Evolutionary conservation across 805 yeast species (phyloP), one percentile per base, ranked within the genome.

Genomic region (Yarrowia sp.): DNA sequence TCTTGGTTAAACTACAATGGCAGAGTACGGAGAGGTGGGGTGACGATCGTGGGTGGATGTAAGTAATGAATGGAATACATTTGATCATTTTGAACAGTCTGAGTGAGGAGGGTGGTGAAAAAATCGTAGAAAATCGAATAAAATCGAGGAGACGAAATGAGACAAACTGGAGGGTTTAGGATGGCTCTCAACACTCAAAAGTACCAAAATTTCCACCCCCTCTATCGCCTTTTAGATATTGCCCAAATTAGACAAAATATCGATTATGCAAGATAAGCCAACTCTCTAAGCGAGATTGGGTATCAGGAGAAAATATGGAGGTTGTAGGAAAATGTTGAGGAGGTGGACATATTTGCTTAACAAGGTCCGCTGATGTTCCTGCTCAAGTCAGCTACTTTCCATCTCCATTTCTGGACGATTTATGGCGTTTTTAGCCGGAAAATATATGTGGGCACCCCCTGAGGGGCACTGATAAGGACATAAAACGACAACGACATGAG

Each of bases 221-320:
- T 41, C 43, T 2, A 41, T 12, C 43, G 1, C 8, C n/a, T 41
- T 41, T 16, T 32, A 12, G 12, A n/a, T n/a, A 49, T 9, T 38
- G 2, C 59, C 59, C 8, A 40, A 38, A 14, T 15, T 0, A 16
- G 59, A 38, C 35, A 53, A 53, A 22, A 53, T 38, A 16, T 14
- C 35, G 59, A 53, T 53, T 38, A 53, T 53, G 59, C 59, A 53
- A 38, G 59, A 53, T 53, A 53, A 53, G 43, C 35, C 35, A 53
- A 40, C 35, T 38, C 19, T 53, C 36, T 40, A 11, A 22, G 59
- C 26, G 56, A 52, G 40, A 40, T 10, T 32, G 12, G 26, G 15
- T 26, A 32, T 32, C 55, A 7, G 19, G n/a, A 8, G 40, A 32
- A 8, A 32, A n/a, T 10, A 14, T 22, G 11, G 53, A 49, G 19